Conservation (phyloP, 2,329 filamentous ascomycete genomes). For the Colletotrichum abscissum region DNA sequence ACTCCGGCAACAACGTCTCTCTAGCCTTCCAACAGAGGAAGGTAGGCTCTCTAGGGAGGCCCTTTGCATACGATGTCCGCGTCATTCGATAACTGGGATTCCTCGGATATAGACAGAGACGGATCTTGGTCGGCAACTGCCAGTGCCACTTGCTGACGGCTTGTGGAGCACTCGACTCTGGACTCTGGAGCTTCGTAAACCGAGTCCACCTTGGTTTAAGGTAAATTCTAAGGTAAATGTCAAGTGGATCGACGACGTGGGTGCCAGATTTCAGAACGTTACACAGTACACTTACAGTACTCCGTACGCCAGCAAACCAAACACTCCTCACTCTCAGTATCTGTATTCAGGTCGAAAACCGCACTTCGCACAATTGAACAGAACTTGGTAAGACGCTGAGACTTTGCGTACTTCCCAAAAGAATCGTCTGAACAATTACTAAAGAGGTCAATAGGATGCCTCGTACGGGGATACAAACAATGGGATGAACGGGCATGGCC, state of each 20-base stretch:
- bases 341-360: too few species aligned
- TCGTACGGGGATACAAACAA: background rate
- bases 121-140: background rate
- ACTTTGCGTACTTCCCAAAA: background rate
- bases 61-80: background rate
- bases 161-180: background rate
- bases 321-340: too few species aligned
- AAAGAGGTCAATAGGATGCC: background rate
- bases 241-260: background rate
- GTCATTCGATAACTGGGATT: background rate
- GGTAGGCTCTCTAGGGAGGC: background rate
- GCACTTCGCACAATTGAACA: background rate
- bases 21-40: background rate
- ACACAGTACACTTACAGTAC: too few species aligned
- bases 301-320: too few species aligned
- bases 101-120: conserved; percentile 5
- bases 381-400: background rate
- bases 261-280: background rate
- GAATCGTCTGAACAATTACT: background rate
- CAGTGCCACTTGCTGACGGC: background rate
- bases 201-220: background rate
- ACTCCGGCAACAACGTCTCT: background rate
- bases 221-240: background rate
- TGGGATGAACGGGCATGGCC: background rate
- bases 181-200: background rate